These are phyloP conservation scores for Suhomyces sp. DNA, from an alignment of 805 yeast genomes.

Conservation along the genomic window DNA sequence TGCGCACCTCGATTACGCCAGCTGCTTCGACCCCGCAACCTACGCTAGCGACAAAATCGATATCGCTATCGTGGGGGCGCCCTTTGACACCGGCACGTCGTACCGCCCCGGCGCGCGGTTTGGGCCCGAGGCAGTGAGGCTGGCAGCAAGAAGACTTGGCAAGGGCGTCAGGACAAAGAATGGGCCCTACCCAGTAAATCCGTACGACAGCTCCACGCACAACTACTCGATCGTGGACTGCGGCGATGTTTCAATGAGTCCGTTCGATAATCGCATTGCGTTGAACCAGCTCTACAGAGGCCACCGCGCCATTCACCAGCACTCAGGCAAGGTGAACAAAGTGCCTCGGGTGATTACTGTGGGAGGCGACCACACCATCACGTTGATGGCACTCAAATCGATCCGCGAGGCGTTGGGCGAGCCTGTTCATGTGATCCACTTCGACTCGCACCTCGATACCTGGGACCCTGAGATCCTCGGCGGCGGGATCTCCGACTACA, in stretches of 20 bases:
- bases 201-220: conserved; percentile 44
- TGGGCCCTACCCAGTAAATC: conserved; percentile 37
- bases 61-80: conserved; percentile 58
- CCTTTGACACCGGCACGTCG: conserved; percentile 56
- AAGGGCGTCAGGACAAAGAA: conserved; percentile 12
- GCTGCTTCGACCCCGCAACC: conserved; percentile 43
- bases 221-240: conserved; percentile 49
- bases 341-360: conserved; percentile 46
- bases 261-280: conserved; percentile 64
- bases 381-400: conserved; percentile 49
- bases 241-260: conserved; percentile 66
- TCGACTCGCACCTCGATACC: conserved; percentile 69
- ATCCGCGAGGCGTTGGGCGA: conserved; percentile 48
- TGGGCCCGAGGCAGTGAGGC: conserved; percentile 54
- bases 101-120: conserved; percentile 58
- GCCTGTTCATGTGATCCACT: conserved; percentile 52
- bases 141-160: conserved; percentile 44
- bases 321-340: conserved; percentile 12
- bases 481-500: conserved; percentile 59
- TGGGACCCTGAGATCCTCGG: conserved; percentile 65
- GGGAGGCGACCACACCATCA: conserved; percentile 62
- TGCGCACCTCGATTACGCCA: conserved; percentile 46
- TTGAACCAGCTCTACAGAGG: conserved; percentile 61
- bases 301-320: conserved; percentile 46
- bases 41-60: conserved; percentile 27